Evolutionary conservation across 129 eudicot species (phyloP), one percentile per base, ranked within the genome.

Genomic region (Kitagawia praeruptora): DNA sequence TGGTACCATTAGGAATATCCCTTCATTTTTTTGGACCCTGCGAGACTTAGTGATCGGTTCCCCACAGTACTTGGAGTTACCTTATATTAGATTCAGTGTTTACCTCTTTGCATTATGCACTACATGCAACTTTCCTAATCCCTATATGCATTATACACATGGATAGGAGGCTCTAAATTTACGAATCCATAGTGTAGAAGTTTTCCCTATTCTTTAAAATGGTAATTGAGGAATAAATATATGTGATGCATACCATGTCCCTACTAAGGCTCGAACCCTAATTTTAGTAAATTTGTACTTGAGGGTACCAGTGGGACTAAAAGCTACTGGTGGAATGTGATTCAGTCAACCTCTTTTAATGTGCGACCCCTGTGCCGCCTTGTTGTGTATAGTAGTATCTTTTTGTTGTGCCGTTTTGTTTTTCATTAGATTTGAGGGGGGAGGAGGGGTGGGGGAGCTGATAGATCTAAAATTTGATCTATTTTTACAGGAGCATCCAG

Each of bases 401-500:
- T 34, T 34, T 34, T 34, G 37, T 34, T 34, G 37, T 71, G 16
- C 38, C 23, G 12, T 73, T 73, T 3, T 9, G 14, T 10, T 73
- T 73, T 4, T 40, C 6, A 40, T 40, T 40, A 3, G 3, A 3
- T 40, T 40, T 40, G 5, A 5, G 42, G 42, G 42, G 42, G 42
- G 42, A 5, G 42, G 42, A 5, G 42, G 42, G 42, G 42, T 4
- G 42, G 42, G 42, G 5, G 5, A 40, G 42, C 42, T 40, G 1
- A 58, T 58, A 6, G 11, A 39, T 71, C 4, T 5, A 38, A 7
- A 23, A 0, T 23, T 16, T 6, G 7, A 18, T 51, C 6, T 51
- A 51, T n/a, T 23, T 74, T 27, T 14, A 41, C 63, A 46, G 77
- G 77, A 61, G 61, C 56, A 27, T 75, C 77, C 41, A 46, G 77